Base-by-base conservation (phyloP, 257 asterid species). In the Penstemon davidsonii region DNA sequence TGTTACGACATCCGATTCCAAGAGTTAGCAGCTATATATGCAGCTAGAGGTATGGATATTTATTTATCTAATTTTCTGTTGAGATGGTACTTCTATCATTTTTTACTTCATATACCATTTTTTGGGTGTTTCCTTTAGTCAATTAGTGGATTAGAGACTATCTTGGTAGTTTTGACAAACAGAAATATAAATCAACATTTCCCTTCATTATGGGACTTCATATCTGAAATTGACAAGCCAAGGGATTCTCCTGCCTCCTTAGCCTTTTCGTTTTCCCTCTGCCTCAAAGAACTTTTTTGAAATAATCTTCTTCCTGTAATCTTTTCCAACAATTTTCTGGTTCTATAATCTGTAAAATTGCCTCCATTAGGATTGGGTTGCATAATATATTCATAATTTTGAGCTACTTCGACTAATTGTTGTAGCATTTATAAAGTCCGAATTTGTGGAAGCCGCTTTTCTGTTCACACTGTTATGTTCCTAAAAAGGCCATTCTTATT, bases 1-100 rank as follows among this genome's bases (percentile, higher is more conserved):
- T 86, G 97, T 72, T 90, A 90, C 66, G 97, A 90, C 80, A 87
- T 90, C 77, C 87, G 83, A 44, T 90, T 90, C 76, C 95, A 85
- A 75, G 97, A 90, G 76, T 82, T 90, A 72, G 90, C 95, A 11
- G 87, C 94, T 7, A 83, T 90, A 76, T 90, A 90, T 80, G 96
- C 95, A 19, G 89, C 91, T 70, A 80, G 95, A 80, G 97, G 97
- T 87, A 73, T 47, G 57, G 44, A 76, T 51, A 18, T 66, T 68
- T 42, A 25, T 73, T 73, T 10, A 59, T 71, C 55, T 50, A 54
- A 10, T 9, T 64, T 51, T 56, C 65, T 53, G 38, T 36, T 55
- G 33, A 53, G 40, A 64, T 62, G 66, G 36, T 68, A 40, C 33
- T 15, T 60, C 51, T 64, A 2, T 25, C 2, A 25, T 12, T 69